A percentile compares a stretch with the other conserved stretches of the same genome.
phyloP scores from a whole-genome alignment of 108 stramenopile genomes.

The Nannochloropsis salina region DNA sequence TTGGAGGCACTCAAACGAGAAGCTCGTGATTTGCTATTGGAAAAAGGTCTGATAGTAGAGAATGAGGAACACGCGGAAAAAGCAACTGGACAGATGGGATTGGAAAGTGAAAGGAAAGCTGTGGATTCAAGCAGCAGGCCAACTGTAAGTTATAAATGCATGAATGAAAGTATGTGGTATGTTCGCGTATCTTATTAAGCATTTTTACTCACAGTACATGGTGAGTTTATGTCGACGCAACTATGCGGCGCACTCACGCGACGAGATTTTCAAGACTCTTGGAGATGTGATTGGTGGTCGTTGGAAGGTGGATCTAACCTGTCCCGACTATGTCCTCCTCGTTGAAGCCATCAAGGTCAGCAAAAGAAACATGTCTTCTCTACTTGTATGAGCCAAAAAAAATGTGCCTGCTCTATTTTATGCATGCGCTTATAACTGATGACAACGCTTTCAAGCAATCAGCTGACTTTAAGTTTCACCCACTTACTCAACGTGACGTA shows the following conservation, averaged over 20 bases:
- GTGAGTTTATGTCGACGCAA: constrained; percentile 20
- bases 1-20: neutral
- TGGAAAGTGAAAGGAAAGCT: neutral
- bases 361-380: neutral
- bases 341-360: neutral
- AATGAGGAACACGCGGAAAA: neutral
- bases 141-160: neutral
- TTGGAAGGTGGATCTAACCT: neutral
- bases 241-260: neutral
- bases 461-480: neutral
- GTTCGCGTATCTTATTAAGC: too few relatives aligned
- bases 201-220: neutral
- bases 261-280: neutral
- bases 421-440: too few relatives aligned
- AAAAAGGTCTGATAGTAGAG: neutral
- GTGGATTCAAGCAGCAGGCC: neutral
- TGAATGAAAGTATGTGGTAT: too few relatives aligned
- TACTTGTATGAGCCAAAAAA: too few relatives aligned
- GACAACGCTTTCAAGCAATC: too few relatives aligned
- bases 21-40: neutral
- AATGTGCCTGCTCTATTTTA: too few relatives aligned
- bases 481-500: neutral
- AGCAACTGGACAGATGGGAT: neutral
- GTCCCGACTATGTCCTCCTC: neutral
- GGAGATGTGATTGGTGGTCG: neutral